These are phyloP conservation scores for Loxodes magnus DNA, from an alignment of 73 alveolate species.

Conservation along the genomic window DNA sequence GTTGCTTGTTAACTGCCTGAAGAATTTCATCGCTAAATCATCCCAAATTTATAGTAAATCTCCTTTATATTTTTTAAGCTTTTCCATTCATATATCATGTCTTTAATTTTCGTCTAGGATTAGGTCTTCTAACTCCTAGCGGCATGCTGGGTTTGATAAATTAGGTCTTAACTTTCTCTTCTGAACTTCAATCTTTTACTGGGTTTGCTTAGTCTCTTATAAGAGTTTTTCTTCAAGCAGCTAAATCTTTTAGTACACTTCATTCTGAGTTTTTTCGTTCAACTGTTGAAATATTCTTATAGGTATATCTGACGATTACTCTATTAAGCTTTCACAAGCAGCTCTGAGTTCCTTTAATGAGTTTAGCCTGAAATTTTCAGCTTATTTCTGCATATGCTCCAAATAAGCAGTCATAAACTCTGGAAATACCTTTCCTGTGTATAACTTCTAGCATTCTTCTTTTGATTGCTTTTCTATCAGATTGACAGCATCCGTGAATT, in stretches of 20 bases:
- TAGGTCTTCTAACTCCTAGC: constrained; percentile 22
- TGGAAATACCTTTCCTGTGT: constrained; percentile 78
- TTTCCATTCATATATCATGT: constrained; percentile 1
- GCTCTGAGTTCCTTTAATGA: constrained; percentile 71
- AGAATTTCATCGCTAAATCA: constrained; percentile 20
- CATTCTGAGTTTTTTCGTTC: neutral
- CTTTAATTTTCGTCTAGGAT: constrained; percentile 32
- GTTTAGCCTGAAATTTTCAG: constrained; percentile 73
- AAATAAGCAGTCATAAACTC: constrained; percentile 63
- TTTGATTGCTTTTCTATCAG: constrained; percentile 67
- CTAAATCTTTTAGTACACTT: constrained; percentile 10
- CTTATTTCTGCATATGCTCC: constrained; percentile 55
- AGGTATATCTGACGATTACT: constrained; percentile 18
- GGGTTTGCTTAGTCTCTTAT: constrained; percentile 14
- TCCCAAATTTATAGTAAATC: constrained; percentile 21
- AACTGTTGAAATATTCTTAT: constrained; percentile 18
- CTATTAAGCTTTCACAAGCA: constrained; percentile 35
- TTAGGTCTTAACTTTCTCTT: constrained; percentile 41
- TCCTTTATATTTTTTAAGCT: constrained; percentile 11
- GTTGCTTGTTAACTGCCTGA: constrained; percentile 24
- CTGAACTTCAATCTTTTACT: constrained; percentile 22
- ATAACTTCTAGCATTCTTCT: constrained; percentile 62
- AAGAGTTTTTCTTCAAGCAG: constrained; percentile 17
- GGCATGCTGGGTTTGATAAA: constrained; percentile 45
- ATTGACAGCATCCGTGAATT: constrained; percentile 41